Percentiles rank a stretch among this genome's conserved stretches.
Conservation (phyloP, 352 stramenopile genomes). For the Phytophthora pistaciae region DNA sequence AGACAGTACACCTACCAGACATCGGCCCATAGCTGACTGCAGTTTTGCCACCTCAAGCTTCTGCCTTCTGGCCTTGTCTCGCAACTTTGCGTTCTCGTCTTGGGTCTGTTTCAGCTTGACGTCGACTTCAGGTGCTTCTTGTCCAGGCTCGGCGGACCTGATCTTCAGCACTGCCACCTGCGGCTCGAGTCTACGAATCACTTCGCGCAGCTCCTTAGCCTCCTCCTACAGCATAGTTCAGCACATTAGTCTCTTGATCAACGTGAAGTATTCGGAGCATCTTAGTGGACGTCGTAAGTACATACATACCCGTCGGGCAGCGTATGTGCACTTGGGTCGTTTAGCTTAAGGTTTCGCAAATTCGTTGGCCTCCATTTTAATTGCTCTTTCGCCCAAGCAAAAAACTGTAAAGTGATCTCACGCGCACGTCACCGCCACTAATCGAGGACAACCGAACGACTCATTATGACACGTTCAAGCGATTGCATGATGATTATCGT, state of each 20-base stretch:
- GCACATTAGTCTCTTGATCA: not conserved
- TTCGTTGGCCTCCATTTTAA: not conserved
- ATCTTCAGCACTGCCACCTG: conserved; percentile 16
- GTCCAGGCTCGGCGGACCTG: not conserved
- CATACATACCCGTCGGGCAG: conserved; percentile 13
- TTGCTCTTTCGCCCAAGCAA: too few relatives aligned
- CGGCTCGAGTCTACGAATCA: conserved; percentile 10
- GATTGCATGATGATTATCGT: conserved; percentile 7
- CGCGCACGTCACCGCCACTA: not conserved
- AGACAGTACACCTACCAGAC: conserved; percentile 10
- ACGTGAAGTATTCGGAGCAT: not conserved
- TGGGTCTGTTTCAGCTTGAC: not conserved
- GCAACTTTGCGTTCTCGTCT: conserved; percentile 5
- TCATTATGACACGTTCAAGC: not conserved
- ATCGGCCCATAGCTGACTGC: conserved; percentile 17
- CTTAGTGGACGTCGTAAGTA: too few relatives aligned
- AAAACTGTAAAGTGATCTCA: not conserved
- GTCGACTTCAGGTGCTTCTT: not conserved
- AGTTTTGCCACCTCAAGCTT: conserved; percentile 22
- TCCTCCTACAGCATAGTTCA: conserved; percentile 11
- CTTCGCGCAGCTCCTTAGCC: conserved; percentile 9
- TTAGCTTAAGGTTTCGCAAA: not conserved
- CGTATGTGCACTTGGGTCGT: conserved; percentile 22
- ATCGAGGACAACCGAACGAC: not conserved
- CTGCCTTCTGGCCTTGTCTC: not conserved